Conservation (phyloP, 2,329 filamentous ascomycete species). For the Ilyonectria mors-panacis region DNA sequence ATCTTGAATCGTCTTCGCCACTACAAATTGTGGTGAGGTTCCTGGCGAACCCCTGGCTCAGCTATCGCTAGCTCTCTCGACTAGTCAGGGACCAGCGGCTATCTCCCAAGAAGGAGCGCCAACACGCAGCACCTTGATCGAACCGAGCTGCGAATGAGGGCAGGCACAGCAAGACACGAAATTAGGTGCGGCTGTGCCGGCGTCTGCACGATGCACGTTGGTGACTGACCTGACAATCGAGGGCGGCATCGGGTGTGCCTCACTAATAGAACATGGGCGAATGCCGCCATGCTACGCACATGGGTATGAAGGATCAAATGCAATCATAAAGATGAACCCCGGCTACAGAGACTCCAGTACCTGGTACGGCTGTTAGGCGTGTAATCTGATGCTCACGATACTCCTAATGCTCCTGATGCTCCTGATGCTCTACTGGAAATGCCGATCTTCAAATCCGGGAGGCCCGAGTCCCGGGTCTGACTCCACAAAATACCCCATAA, state of each 20-base stretch:
- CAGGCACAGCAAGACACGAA: neutral
- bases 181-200: neutral
- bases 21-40: neutral
- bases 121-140: neutral
- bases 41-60: neutral
- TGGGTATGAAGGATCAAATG: neutral
- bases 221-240: neutral
- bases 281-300: neutral
- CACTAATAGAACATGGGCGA: too few relatives aligned
- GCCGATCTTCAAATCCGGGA: too few relatives aligned
- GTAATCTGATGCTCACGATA: too few relatives aligned
- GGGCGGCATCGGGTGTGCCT: too few relatives aligned
- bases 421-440: too few relatives aligned
- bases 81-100: neutral
- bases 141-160: neutral
- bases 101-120: neutral
- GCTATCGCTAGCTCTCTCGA: neutral
- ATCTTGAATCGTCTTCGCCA: neutral
- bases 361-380: neutral
- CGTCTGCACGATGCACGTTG: neutral
- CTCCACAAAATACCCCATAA: neutral
- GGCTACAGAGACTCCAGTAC: neutral
- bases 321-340: too few relatives aligned
- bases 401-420: too few relatives aligned
- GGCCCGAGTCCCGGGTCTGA: too few relatives aligned